Base-by-base conservation (phyloP, 768 basidiomycete genomes). In the Suillus luteus region DNA sequence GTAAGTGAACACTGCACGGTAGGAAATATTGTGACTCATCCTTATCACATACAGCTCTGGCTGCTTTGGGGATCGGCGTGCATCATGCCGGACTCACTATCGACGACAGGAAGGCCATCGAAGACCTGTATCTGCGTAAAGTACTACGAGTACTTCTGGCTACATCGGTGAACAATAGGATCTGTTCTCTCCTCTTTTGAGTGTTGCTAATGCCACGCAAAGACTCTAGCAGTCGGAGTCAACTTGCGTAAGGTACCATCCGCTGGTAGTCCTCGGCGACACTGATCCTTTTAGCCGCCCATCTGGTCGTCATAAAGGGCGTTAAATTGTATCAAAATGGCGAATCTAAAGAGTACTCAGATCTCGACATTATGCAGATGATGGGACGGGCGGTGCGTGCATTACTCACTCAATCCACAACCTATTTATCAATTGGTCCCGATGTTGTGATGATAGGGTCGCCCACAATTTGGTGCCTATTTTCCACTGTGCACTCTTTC, bases 141-240 rank as follows among this genome's bases (percentile, higher is more conserved):
- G 68, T 76, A 1, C 75, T 97, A 33, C 83, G 84, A 37, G 78
- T 95, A 38, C 78, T 98, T 2, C 82, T 95, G 27, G 87, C 91
- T 9, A 98, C 93, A 27, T 97, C 93, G 17, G 95, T 95, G 68
- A 59, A 88, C 75, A 17, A 27, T 48, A 14, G 11, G 24, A 33
- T 58, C 17, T 12, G 14, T 31, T 60, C 6, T 35, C 43, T 54
- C 8, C 31, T 46, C 49, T 59, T 27, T 11, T 19, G 31, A 60
- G 2, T 49, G 48, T 68, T 70, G 31, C 66, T 57, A 43, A 9
- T 61, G n/a, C 5, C 8, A 11, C 8, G 10, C 64, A 2, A 68
- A 96, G 92, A 99, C 96, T 15, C 81, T 99, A 31, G 96, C 97
- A 0, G 95, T 98, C 44, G 96, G 97, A 1, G 94, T 99, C 40